Conservation (phyloP, 2,329 filamentous ascomycete genomes). For the Pseudocercospora fijiensis region DNA sequence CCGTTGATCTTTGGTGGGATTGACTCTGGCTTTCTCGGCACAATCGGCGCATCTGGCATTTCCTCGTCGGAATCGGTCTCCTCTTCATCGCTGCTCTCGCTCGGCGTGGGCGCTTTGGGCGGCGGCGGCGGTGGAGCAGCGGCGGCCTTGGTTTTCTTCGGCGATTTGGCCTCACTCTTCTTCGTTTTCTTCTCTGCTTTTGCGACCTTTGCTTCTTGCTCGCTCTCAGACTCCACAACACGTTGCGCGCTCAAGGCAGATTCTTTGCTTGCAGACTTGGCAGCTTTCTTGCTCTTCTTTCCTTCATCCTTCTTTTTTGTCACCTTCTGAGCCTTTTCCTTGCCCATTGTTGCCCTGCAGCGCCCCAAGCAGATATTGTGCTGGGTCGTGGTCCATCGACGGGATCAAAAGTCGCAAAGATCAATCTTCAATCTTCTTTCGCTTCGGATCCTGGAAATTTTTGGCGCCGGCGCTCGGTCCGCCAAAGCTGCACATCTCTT, state of each 20-base stretch:
- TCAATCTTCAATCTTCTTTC: background rate
- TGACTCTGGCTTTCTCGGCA: conserved; percentile 18
- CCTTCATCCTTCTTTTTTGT: conserved; percentile 20
- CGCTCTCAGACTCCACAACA: conserved; percentile 36
- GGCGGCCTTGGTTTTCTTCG: conserved; percentile 8
- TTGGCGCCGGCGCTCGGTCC: background rate
- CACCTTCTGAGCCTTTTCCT: conserved; percentile 13
- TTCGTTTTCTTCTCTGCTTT: conserved; percentile 8
- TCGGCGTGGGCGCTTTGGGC: conserved; percentile 6
- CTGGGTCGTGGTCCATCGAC: background rate
- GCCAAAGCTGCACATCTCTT: background rate
- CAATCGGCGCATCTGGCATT: conserved; percentile 15
- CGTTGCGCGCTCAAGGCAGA: conserved; percentile 25
- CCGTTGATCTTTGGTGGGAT: conserved; percentile 31
- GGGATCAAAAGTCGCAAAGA: conserved; percentile 1
- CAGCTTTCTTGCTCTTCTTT: conserved; percentile 17
- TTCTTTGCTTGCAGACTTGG: conserved; percentile 14
- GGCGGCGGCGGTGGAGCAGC: conserved; percentile 8
- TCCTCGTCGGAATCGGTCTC: conserved; percentile 24
- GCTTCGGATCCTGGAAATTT: background rate
- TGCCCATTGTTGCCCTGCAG: conserved; percentile 17
- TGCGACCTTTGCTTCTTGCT: conserved; percentile 33
- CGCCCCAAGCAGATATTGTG: background rate
- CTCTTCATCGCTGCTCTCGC: conserved; percentile 29
- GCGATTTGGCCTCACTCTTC: background rate